A percentile compares a stretch with the other conserved stretches of the same genome.
Evolutionary conservation across 805 yeast species (phyloP).

Genomic region (Ogataea methanolica): DNA sequence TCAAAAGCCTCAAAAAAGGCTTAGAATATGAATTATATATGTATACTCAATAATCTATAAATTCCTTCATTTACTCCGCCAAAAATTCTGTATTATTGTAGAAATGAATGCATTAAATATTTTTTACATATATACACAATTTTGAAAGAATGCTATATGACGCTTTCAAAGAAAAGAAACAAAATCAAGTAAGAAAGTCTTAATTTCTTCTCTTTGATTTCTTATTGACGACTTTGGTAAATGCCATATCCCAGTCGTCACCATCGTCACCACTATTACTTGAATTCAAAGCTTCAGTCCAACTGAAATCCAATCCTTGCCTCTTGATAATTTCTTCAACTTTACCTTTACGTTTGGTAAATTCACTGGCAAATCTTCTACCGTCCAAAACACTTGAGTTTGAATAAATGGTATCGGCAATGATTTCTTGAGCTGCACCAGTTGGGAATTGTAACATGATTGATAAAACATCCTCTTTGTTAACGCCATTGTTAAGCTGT

Average conservation of each 20-base stretch:
- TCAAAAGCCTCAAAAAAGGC: neutral
- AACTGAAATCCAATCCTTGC: constrained; percentile 44
- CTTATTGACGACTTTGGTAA: constrained; percentile 54
- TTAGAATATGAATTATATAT: neutral
- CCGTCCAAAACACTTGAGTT: constrained; percentile 92
- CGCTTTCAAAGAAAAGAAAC: neutral
- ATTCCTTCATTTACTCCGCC: too few species aligned
- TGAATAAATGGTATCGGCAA: constrained; percentile 87
- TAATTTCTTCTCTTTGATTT: constrained; percentile 45
- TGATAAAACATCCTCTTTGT: constrained; percentile 71
- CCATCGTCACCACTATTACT: constrained; percentile 16
- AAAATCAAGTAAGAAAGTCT: neutral
- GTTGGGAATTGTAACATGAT: constrained; percentile 77
- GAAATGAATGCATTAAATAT: neutral
- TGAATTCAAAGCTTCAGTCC: constrained; percentile 59
- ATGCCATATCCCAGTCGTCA: constrained; percentile 50
- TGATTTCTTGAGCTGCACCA: constrained; percentile 73
- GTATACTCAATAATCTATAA: neutral
- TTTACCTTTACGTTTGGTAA: constrained; percentile 66
- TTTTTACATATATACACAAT: too few species aligned
- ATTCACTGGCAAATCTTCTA: constrained; percentile 87
- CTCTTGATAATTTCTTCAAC: constrained; percentile 57
- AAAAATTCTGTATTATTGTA: too few species aligned
- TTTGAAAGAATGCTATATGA: neutral
- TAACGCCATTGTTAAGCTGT: constrained; percentile 69